Evolutionary conservation across 1,139 yeast species (phyloP).

Genomic region (Waltiozyma sp.): DNA sequence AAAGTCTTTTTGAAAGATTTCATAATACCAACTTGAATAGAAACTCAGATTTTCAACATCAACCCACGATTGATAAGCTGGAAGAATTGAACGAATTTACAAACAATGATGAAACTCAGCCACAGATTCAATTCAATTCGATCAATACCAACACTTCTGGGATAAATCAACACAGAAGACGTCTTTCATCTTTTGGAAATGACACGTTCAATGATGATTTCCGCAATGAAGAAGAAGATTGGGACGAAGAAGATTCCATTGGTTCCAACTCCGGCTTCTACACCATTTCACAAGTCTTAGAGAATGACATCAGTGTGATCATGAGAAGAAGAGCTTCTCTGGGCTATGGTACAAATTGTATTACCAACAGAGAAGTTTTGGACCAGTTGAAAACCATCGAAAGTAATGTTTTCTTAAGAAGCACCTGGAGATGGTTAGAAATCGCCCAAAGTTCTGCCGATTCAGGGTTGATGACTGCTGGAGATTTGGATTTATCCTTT

Average conservation of each 20-base stretch:
- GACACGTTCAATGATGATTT: conserved; percentile 4
- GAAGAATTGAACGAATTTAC: background rate
- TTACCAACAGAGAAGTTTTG: conserved; percentile 49
- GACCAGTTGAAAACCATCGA: conserved; percentile 42
- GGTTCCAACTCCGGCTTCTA: conserved; percentile 18
- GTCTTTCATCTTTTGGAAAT: background rate
- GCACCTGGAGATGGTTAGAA: conserved; percentile 86
- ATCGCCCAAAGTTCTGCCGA: conserved; percentile 59
- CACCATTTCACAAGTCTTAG: conserved; percentile 29
- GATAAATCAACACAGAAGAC: background rate
- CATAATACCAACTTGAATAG: background rate
- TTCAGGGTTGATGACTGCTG: conserved; percentile 59
- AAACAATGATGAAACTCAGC: background rate
- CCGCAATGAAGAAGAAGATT: conserved; percentile 20
- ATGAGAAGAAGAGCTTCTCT: conserved; percentile 60
- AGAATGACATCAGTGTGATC: conserved; percentile 48
- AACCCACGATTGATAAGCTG: conserved; percentile 1
- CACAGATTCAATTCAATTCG: background rate
- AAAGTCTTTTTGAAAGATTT: conserved; percentile 3
- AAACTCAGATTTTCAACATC: background rate
- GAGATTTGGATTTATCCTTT: conserved; percentile 66
- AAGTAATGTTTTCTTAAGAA: conserved; percentile 48
- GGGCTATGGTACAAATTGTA: conserved; percentile 70
- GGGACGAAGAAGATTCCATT: conserved; percentile 15
- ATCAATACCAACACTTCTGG: background rate